Base-by-base conservation (phyloP, 352 stramenopile genomes). In the Pythium volutum region DNA sequence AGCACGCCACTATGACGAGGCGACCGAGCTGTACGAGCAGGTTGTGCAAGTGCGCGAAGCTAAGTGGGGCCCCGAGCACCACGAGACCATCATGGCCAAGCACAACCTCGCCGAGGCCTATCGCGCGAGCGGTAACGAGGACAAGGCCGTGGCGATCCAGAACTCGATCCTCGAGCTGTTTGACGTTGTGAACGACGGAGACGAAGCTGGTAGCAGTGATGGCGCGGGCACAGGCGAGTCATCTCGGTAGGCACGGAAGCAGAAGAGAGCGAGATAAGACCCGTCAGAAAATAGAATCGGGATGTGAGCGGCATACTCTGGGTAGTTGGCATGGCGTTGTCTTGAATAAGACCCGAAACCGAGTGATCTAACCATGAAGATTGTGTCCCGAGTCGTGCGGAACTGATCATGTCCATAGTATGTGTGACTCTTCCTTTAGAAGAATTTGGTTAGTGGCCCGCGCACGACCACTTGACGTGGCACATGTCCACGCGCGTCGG, bases 101-200 rank as follows among this genome's bases (percentile, higher is more conserved):
- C 85, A 94, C 74, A 94, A 94, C 58, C 73, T 90, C 33, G 80
- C 85, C 0, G 85, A 94, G 58, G 79, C 81, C 1, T 89, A 89
- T 48, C 85, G 81, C 29, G 84, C 85, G 18, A 84, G 70, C 23
- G 85, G 85, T 9, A 82, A 90, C 41, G 85, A 94, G 34, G 79
- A 91, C 38, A 89, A 89, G 41, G 85, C 85, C 4, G 59, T 90
- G 33, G 71, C 67, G 47, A 87, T 94, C 48, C 85, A 94, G 55
- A 88, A 91, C 41, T 69, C 90, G 56, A 92, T 94, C 66, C 55
- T 94, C 0, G 84, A 88, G 41, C 51, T 94, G 12, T 87, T 93
- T 38, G 84, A 89, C 27, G 62, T 70, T 2, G 62, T 60, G 3
- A 52, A 61, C 11, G 49, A 61, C 26, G 55, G 48, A 9, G 45